phyloP scores from a whole-genome alignment of 192 early-diverging fungal genomes.

The Podila minutissima region DNA sequence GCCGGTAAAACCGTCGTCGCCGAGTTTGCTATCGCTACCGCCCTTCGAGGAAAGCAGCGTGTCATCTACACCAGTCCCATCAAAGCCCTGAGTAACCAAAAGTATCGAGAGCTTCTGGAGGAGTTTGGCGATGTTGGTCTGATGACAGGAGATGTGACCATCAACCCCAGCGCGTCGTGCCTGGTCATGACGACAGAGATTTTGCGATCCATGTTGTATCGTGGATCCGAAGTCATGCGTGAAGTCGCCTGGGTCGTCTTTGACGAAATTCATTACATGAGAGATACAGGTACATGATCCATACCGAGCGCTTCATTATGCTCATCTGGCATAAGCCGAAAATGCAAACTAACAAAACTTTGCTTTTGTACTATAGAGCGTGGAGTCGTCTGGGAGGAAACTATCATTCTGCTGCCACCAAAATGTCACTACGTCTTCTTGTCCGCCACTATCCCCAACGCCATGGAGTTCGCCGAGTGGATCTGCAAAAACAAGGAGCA shows the following conservation, averaged over 20 bases:
- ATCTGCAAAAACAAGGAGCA: constrained; percentile 94
- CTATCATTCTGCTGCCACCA: constrained; percentile 93
- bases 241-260: constrained; percentile 99
- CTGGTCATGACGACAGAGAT: constrained; percentile 99
- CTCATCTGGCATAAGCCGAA: background rate
- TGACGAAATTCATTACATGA: constrained; percentile 99
- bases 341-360: too few relatives aligned
- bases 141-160: constrained; percentile 99
- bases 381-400: constrained; percentile 99
- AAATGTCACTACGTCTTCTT: constrained; percentile 94
- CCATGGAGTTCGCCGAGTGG: constrained; percentile 99
- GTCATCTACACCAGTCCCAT: constrained; percentile 98
- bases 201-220: constrained; percentile 96
- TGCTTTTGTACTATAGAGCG: constrained; percentile 66
- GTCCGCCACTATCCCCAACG: constrained; percentile 98
- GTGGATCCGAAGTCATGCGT: constrained; percentile 94
- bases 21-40: constrained; percentile 97
- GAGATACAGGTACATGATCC: constrained; percentile 75
- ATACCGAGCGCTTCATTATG: background rate
- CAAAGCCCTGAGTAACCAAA: constrained; percentile 98
- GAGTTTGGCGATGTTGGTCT: constrained; percentile 98
- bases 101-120: constrained; percentile 93
- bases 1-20: constrained; percentile 99
- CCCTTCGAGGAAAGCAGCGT: constrained; percentile 87
- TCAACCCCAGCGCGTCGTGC: constrained; percentile 92